phyloP scores from a whole-genome alignment of 768 basidiomycete genomes.

The Gymnopilus dilepis region DNA sequence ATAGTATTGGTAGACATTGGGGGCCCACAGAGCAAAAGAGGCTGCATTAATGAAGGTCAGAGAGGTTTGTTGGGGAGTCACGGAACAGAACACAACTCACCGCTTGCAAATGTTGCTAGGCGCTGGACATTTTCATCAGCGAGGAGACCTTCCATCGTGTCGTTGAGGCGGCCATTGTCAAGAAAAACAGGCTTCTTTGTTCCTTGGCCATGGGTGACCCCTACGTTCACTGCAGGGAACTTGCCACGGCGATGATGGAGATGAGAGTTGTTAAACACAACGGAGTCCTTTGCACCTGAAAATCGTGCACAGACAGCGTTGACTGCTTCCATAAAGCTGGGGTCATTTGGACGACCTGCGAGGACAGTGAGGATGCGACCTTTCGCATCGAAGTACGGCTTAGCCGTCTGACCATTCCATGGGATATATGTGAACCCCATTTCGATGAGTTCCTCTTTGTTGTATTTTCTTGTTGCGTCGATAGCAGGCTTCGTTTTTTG shows the following conservation, averaged over 20 bases:
- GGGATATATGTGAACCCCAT: neutral
- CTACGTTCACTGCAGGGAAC: constrained; percentile 10
- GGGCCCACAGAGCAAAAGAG: constrained; percentile 2
- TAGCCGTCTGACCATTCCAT: too few species aligned
- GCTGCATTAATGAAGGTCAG: neutral
- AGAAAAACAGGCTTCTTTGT: neutral
- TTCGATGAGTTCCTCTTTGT: neutral
- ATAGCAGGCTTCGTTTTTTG: neutral
- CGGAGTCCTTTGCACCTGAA: neutral
- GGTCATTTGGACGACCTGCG: neutral
- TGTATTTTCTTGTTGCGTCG: neutral
- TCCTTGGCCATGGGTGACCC: constrained; percentile 8
- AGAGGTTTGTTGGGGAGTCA: too few species aligned
- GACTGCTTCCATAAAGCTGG: neutral
- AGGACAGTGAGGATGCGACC: neutral
- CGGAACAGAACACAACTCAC: too few species aligned
- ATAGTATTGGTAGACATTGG: constrained; percentile 6
- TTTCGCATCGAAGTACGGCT: neutral
- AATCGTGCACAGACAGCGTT: neutral
- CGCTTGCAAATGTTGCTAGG: too few species aligned
- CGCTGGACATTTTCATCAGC: too few species aligned
- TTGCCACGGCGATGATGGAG: neutral
- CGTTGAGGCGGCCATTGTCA: neutral
- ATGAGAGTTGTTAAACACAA: neutral
- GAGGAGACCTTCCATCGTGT: too few species aligned